Evolutionary conservation across 768 basidiomycete genomes (phyloP), one percentile per base, ranked within the genome.

Genomic region (Gautieria morchelliformis): DNA sequence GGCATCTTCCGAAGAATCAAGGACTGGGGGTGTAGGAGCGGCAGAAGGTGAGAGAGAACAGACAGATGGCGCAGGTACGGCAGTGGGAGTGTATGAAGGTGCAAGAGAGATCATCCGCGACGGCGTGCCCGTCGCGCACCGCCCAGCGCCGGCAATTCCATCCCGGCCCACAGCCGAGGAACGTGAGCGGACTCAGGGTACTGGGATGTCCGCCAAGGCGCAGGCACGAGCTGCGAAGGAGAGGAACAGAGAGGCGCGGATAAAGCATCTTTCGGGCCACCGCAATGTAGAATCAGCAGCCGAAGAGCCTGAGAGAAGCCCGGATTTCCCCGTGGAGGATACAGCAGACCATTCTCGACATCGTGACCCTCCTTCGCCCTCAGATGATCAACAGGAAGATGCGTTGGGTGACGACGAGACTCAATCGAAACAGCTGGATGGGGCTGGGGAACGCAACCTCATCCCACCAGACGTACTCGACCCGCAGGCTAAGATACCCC

Each of bases 381-480:
- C 22, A 4, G 37, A 46, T 8, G 42, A 17, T 9, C 42, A 19
- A 27, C 64, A 70, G 15, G 63, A 63, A 20, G 60, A 61, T 7
- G 40, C 53, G 30, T 44, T 40, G 55, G 58, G 35, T 27, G 59
- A 62, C 7, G 67, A 64, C 56, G 57, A 65, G 24, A 65, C 61
- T 44, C 67, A 56, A 59, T 59, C 66, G 11, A 65, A 68, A 46
- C 45, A 17, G 45, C 12, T 46, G 24, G 45, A 46, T 6, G 24
- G 45, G 24, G 12, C 19, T 20, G 19, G 12, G 5, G 19, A 46
- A 49, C 48, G 48, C n/a, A 33, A 49, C 27, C n/a, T 12, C 7
- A 46, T 32, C 27, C 27, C 30, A 40, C n/a, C 30, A 30, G 45
- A 19, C 17, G 24, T 54, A 17, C 53, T 45, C 20, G 40, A 44